Percentiles rank a stretch among this genome's conserved stretches.
These are phyloP conservation scores for Niebla homalea DNA, from an alignment of 495 filamentous ascomycete genomes.

Conservation along the genomic window DNA sequence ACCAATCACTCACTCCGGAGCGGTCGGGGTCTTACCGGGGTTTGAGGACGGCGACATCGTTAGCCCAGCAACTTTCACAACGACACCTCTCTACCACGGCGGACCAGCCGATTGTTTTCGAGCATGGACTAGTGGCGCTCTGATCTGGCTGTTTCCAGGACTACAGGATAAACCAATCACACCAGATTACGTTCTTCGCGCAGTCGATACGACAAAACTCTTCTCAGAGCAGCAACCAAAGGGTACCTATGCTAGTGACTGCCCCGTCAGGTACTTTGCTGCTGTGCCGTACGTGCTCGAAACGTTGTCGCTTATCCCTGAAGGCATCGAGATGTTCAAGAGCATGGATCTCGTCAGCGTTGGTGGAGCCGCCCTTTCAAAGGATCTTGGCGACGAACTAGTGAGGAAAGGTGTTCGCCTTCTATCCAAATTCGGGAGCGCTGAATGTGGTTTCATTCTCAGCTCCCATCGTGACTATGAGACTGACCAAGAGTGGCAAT, in stretches of 20 bases:
- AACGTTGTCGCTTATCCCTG: conserved; percentile 26
- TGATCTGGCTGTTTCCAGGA: conserved; percentile 44
- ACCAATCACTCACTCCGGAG: conserved; percentile 33
- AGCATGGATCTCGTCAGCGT: conserved; percentile 43
- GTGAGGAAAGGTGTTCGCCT: conserved; percentile 35
- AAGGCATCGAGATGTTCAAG: conserved; percentile 25
- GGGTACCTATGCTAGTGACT: not conserved
- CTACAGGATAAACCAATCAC: conserved; percentile 33
- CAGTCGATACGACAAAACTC: conserved; percentile 15
- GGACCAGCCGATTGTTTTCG: conserved; percentile 46
- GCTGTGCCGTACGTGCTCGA: conserved; percentile 45
- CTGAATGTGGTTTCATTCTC: conserved; percentile 44
- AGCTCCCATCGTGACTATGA: conserved; percentile 37
- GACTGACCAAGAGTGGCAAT: conserved; percentile 53
- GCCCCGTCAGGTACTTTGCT: conserved; percentile 35
- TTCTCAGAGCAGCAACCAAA: not conserved
- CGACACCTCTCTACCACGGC: conserved; percentile 49
- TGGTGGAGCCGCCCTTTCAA: conserved; percentile 41
- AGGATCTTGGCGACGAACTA: conserved; percentile 30
- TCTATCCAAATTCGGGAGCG: conserved; percentile 42
- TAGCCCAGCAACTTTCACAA: conserved; percentile 38
- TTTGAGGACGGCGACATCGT: conserved; percentile 17
- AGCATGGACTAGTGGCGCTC: conserved; percentile 33
- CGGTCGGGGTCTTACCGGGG: conserved; percentile 34
- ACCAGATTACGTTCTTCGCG: conserved; percentile 28